A percentile compares a stretch with the other conserved stretches of the same genome.
Evolutionary conservation across 306 rosid genomes (phyloP).

Genomic region (Prosopis cineraria): DNA sequence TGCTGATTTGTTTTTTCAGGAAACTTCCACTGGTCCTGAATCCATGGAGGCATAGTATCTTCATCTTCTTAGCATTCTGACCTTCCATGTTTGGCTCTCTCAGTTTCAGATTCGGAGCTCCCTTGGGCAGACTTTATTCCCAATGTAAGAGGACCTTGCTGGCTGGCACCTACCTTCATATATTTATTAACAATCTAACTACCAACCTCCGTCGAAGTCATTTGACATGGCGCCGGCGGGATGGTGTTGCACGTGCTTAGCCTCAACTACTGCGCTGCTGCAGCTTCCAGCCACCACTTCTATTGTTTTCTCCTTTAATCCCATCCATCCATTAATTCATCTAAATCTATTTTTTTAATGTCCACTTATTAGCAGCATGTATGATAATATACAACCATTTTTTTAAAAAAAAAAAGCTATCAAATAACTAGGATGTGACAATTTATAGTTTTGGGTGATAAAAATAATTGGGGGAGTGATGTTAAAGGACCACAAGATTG

Average conservation of each 20-base stretch:
- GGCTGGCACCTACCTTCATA: neutral
- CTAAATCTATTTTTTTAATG: neutral
- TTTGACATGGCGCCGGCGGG: neutral
- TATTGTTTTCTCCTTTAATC: neutral
- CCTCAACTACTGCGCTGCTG: neutral
- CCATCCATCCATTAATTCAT: neutral
- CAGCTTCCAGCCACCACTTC: neutral
- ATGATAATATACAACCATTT: neutral
- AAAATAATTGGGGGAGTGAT: too few species aligned
- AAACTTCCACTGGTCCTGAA: slow-evolving; percentile 88
- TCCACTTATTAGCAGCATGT: neutral
- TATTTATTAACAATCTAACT: neutral
- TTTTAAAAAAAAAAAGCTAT: too few species aligned
- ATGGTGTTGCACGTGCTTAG: slow-evolving; percentile 6
- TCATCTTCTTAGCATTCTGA: slow-evolving; percentile 52
- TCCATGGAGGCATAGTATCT: slow-evolving; percentile 88
- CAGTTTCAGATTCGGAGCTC: neutral
- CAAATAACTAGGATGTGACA: neutral
- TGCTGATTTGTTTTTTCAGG: slow-evolving; percentile 71
- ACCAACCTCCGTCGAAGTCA: neutral
- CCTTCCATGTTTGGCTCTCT: slow-evolving; percentile 44
- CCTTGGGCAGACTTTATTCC: neutral
- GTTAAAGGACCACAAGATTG: too few species aligned
- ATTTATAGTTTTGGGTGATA: neutral
- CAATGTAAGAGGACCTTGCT: neutral